These are phyloP conservation scores for Murraya koenigii DNA, from an alignment of 345 rosid species.

Conservation along the genomic window DNA sequence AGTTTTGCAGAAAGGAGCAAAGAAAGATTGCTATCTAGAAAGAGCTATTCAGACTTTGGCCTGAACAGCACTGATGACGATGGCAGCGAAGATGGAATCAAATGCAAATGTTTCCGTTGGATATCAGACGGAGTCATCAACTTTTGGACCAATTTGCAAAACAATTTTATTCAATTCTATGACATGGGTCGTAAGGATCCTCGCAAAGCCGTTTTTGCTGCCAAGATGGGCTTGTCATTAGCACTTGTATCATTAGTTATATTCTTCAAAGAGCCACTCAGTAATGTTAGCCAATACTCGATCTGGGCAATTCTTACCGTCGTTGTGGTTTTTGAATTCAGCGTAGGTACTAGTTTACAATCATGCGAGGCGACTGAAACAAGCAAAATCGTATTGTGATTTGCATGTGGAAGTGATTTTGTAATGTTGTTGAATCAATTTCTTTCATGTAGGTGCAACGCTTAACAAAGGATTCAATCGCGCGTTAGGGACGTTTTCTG, in stretches of 20 bases:
- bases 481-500: slow-evolving; percentile 82
- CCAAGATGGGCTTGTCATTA: slow-evolving; percentile 71
- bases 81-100: slow-evolving; percentile 20
- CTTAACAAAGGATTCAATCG: slow-evolving; percentile 88
- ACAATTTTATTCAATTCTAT: slow-evolving; percentile 27
- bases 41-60: slow-evolving; percentile 49
- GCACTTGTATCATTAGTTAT: slow-evolving; percentile 51
- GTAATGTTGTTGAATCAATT: neutral
- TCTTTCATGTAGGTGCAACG: slow-evolving; percentile 59
- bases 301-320: slow-evolving; percentile 91
- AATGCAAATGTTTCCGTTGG: slow-evolving; percentile 43
- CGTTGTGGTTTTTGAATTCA: slow-evolving; percentile 83
- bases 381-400: neutral
- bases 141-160: slow-evolving; percentile 35
- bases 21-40: slow-evolving; percentile 53
- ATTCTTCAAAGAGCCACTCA: slow-evolving; percentile 54
- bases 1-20: slow-evolving; percentile 46
- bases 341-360: slow-evolving; percentile 47
- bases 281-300: slow-evolving; percentile 47
- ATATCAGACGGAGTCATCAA: slow-evolving; percentile 34
- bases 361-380: too few relatives aligned
- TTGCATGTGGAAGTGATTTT: neutral
- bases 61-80: slow-evolving; percentile 28
- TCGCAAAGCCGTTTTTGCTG: slow-evolving; percentile 55
- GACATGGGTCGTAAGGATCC: slow-evolving; percentile 67